These are phyloP conservation scores for Alternaria alternata DNA, from an alignment of 2,329 filamentous ascomycete genomes.

Conservation along the genomic window DNA sequence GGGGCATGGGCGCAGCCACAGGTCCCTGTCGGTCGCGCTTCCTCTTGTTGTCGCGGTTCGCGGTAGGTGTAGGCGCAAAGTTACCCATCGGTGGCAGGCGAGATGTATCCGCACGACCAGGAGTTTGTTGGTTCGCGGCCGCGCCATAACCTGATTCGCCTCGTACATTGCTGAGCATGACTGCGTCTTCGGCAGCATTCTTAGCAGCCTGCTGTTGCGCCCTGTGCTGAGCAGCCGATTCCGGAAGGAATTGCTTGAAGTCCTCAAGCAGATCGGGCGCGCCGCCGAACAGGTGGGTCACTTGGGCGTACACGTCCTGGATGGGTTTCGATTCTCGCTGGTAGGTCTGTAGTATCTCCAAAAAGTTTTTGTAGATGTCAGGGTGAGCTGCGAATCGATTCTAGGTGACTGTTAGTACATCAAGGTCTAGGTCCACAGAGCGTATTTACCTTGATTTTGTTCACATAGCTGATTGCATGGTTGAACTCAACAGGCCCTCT, in stretches of 20 bases:
- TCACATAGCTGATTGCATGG: conserved; percentile 98
- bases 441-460: conserved; percentile 89
- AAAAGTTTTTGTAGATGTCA: conserved; percentile 98
- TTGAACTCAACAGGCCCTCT: conserved; percentile 98
- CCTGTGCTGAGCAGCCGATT: conserved; percentile 73
- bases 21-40: conserved; percentile 75
- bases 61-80: conserved; percentile 84
- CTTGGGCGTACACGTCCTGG: conserved; percentile 96
- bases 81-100: conserved; percentile 90
- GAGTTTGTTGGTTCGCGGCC: conserved; percentile 59
- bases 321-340: conserved; percentile 98
- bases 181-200: conserved; percentile 73
- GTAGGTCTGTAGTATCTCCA: conserved; percentile 97
- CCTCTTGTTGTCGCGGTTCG: conserved; percentile 83
- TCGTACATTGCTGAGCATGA: conserved; percentile 70
- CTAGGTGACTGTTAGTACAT: conserved; percentile 56
- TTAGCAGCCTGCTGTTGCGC: conserved; percentile 67
- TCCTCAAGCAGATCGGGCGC: conserved; percentile 96
- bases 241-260: conserved; percentile 97
- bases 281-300: conserved; percentile 90
- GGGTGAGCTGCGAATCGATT: conserved; percentile 97
- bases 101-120: conserved; percentile 51
- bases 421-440: conserved; percentile 34
- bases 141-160: conserved; percentile 59
- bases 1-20: conserved; percentile 47